Conservation (phyloP, 2,329 filamentous ascomycete species). For the Exophiala aquamarina region DNA sequence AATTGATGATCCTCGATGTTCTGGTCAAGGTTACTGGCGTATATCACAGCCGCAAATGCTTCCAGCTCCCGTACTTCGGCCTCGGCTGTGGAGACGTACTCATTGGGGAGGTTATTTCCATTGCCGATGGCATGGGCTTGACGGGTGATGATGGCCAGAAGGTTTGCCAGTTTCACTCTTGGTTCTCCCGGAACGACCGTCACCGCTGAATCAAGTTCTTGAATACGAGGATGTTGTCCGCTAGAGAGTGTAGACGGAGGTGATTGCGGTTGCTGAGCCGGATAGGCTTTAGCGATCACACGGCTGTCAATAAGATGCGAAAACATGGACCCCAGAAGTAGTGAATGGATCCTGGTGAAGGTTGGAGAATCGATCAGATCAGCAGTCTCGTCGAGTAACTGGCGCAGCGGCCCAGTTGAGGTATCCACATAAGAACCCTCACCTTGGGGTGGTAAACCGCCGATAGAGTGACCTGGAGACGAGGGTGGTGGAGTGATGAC, state of each 20-base stretch:
- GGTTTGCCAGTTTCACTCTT: constrained; percentile 78
- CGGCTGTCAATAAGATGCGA: constrained; percentile 79
- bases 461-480: constrained; percentile 29
- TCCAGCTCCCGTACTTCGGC: constrained; percentile 48
- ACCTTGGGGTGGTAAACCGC: neutral
- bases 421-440: constrained; percentile 19
- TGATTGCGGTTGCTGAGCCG: constrained; percentile 45
- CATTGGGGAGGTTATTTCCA: constrained; percentile 51
- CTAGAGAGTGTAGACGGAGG: constrained; percentile 49
- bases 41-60: constrained; percentile 50
- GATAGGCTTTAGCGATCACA: constrained; percentile 76
- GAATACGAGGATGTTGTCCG: constrained; percentile 32
- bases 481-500: constrained; percentile 53
- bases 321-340: constrained; percentile 85
- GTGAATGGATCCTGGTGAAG: constrained; percentile 81
- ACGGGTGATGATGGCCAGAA: constrained; percentile 83
- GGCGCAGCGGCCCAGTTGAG: constrained; percentile 59
- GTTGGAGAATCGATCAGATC: constrained; percentile 93
- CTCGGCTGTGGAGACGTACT: constrained; percentile 46
- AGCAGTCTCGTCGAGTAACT: constrained; percentile 90
- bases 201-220: constrained; percentile 41
- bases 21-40: constrained; percentile 47
- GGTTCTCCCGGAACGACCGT: constrained; percentile 44
- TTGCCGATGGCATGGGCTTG: constrained; percentile 89
- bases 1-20: constrained; percentile 19